A percentile compares a stretch with the other conserved stretches of the same genome.
These are phyloP conservation scores for Sugiyamaella floridensis DNA, from an alignment of 805 yeast genomes.

Conservation along the genomic window DNA sequence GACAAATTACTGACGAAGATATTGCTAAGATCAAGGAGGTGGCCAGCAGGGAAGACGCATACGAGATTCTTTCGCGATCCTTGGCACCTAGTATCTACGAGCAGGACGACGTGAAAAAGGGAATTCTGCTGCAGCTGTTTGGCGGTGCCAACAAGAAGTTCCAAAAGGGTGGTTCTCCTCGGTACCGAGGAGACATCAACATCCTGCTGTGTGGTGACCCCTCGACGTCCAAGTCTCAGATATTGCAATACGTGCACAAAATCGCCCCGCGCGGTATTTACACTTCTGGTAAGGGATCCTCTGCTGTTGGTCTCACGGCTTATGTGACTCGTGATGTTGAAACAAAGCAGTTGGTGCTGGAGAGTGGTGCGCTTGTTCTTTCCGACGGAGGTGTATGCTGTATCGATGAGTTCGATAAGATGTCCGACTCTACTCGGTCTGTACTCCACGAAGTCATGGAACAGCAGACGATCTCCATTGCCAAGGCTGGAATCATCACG, in stretches of 20 bases:
- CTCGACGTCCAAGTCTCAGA: slow-evolving; percentile 92
- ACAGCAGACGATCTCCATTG: slow-evolving; percentile 96
- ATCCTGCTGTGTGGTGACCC: slow-evolving; percentile 95
- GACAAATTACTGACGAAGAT: slow-evolving; percentile 64
- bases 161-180: slow-evolving; percentile 70
- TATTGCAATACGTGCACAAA: slow-evolving; percentile 89
- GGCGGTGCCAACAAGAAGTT: slow-evolving; percentile 93
- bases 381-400: slow-evolving; percentile 99
- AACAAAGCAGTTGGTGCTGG: slow-evolving; percentile 86
- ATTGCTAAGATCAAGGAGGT: slow-evolving; percentile 53
- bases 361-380: slow-evolving; percentile 90
- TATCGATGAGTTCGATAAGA: slow-evolving; percentile 97
- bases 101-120: slow-evolving; percentile 94
- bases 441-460: slow-evolving; percentile 99
- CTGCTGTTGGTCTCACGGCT: slow-evolving; percentile 98
- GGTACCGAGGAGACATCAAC: slow-evolving; percentile 93
- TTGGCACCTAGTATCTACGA: slow-evolving; percentile 96
- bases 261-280: slow-evolving; percentile 97
- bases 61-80: slow-evolving; percentile 80
- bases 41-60: slow-evolving; percentile 67
- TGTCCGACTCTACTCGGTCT: slow-evolving; percentile 90
- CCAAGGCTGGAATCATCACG: slow-evolving; percentile 97
- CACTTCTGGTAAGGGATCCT: slow-evolving; percentile 97
- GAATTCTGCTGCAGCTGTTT: slow-evolving; percentile 82
- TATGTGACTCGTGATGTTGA: slow-evolving; percentile 92